Evolutionary conservation across 129 eudicot species (phyloP).

Genomic region (Centaurea solstitialis): DNA sequence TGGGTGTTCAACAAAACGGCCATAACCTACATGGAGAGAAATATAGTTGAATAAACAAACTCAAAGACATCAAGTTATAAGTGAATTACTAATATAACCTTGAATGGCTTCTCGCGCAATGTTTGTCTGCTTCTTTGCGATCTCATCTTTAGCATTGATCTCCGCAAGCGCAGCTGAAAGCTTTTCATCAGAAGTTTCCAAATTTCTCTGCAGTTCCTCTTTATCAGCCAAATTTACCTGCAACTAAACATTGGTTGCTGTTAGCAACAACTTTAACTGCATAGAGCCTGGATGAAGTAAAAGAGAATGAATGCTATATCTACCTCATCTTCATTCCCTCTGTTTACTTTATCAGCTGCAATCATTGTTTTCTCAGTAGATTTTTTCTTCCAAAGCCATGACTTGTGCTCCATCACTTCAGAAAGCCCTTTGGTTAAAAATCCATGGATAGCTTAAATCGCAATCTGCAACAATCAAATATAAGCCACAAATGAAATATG

Average conservation of each 20-base stretch:
- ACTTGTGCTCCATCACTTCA: slow-evolving; percentile 54
- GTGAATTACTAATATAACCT: slow-evolving; percentile 42
- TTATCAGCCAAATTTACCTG: slow-evolving; percentile 54
- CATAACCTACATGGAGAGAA: not conserved
- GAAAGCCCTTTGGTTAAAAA: slow-evolving; percentile 20
- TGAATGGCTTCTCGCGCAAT: slow-evolving; percentile 82
- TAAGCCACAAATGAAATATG: not conserved
- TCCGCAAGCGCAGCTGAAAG: slow-evolving; percentile 64
- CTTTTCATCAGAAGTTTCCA: slow-evolving; percentile 49
- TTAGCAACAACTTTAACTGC: slow-evolving; percentile 4
- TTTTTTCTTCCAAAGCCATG: slow-evolving; percentile 76
- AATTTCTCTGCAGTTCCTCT: slow-evolving; percentile 56
- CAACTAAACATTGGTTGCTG: slow-evolving; percentile 10
- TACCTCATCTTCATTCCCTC: slow-evolving; percentile 58
- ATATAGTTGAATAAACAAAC: not conserved
- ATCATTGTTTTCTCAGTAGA: slow-evolving; percentile 54
- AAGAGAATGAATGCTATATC: too few species aligned
- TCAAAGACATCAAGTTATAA: not conserved
- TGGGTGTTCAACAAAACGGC: not conserved
- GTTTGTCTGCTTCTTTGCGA: slow-evolving; percentile 57
- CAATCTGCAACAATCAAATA: slow-evolving; percentile 25
- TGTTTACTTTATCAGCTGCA: slow-evolving; percentile 43
- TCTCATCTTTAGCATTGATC: slow-evolving; percentile 60
- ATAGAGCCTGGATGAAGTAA: not conserved
- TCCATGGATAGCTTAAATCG: slow-evolving; percentile 10